phyloP scores from a whole-genome alignment of 1,139 yeast species.

The Blastobotrys aristatus region DNA sequence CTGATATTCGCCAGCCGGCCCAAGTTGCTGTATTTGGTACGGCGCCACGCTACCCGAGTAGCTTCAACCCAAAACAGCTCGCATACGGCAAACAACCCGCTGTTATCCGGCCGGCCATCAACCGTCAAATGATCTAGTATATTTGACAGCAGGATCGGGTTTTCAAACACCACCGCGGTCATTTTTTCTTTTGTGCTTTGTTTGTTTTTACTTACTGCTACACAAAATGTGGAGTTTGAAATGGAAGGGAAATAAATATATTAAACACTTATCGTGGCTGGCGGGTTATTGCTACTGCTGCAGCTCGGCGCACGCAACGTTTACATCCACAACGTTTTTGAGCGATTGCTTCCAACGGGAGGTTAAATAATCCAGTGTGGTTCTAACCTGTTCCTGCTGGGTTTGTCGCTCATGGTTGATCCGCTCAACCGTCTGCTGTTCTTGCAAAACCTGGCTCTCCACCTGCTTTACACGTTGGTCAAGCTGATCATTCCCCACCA shows the following conservation, averaged over 20 bases:
- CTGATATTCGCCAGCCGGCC: no score
- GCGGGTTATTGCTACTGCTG: no score
- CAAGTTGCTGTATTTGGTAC: background rate
- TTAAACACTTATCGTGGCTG: no score
- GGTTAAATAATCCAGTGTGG: constrained; percentile 27
- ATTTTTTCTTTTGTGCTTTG: no score
- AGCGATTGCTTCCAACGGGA: constrained; percentile 27
- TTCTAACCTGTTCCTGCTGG: constrained; percentile 24
- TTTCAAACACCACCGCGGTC: background rate
- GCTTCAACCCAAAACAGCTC: background rate
- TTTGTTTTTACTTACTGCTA: no score
- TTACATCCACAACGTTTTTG: constrained; percentile 28
- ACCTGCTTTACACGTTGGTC: constrained; percentile 25
- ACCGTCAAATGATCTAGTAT: background rate
- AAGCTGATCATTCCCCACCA: constrained; percentile 30
- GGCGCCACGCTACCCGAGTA: background rate
- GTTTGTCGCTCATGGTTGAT: constrained; percentile 25
- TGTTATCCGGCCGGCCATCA: no score
- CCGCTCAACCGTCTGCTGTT: constrained; percentile 21
- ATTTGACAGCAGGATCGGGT: background rate
- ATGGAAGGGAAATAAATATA: background rate
- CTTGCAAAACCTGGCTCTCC: constrained; percentile 22
- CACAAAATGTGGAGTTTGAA: background rate
- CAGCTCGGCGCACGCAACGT: constrained; percentile 21
- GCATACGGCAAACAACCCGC: background rate